These are phyloP conservation scores for Sanghuangporus baumii DNA, from an alignment of 1,284 basidiomycete species.

Conservation along the genomic window DNA sequence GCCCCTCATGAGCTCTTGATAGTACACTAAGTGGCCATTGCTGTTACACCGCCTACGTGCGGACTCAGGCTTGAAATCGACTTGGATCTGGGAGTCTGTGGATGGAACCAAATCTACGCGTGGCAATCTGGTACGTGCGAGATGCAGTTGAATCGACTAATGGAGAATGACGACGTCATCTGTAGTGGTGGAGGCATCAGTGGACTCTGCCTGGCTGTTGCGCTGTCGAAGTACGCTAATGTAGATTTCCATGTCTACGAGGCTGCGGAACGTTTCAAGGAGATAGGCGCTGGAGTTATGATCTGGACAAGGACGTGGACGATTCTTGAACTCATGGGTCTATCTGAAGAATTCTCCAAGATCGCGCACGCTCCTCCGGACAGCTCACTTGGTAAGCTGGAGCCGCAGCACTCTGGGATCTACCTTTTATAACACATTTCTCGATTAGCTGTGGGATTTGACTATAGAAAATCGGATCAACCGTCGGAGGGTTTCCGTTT, in stretches of 20 bases:
- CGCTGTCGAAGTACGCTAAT: slow-evolving; percentile 33
- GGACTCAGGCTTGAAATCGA: background rate
- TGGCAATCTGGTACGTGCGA: slow-evolving; percentile 21
- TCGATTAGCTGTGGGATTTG: slow-evolving; percentile 35
- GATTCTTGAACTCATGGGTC: slow-evolving; percentile 36
- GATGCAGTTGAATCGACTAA: background rate
- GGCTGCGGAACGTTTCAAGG: slow-evolving; percentile 39
- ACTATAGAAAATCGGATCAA: slow-evolving; percentile 38
- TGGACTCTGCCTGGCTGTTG: slow-evolving; percentile 40
- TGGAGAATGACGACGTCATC: background rate
- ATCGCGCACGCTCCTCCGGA: slow-evolving; percentile 38
- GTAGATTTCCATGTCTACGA: slow-evolving; percentile 45
- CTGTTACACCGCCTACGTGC: background rate
- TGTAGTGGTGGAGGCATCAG: slow-evolving; percentile 45
- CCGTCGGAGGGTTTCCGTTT: slow-evolving; percentile 34
- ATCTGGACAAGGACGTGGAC: slow-evolving; percentile 41
- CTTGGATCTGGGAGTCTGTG: background rate
- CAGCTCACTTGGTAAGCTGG: slow-evolving; percentile 29
- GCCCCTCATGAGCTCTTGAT: background rate
- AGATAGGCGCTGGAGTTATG: slow-evolving; percentile 47
- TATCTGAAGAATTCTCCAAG: slow-evolving; percentile 34
- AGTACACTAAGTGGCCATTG: background rate
- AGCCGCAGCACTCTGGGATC: background rate
- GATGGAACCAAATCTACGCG: slow-evolving; percentile 14
- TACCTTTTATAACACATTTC: background rate